Conservation (phyloP, 2,329 filamentous ascomycete genomes). For the Aspergillus awamori region DNA sequence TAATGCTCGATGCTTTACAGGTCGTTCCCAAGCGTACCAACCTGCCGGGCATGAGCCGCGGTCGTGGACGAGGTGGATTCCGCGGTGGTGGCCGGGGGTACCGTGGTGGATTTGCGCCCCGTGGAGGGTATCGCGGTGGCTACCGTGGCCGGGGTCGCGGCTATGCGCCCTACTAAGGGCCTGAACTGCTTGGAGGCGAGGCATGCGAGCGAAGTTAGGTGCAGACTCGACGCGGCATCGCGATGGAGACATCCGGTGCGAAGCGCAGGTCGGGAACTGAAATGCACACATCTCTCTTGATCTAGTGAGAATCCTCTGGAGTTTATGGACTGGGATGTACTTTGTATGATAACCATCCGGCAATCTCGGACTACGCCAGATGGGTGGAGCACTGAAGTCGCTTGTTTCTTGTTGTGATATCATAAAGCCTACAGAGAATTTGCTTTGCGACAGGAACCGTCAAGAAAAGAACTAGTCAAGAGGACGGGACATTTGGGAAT, state of each 20-base stretch:
- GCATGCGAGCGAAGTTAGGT: conserved; percentile 4
- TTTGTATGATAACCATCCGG: conserved; percentile 38
- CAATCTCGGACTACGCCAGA: conserved; percentile 24
- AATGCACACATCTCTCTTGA: conserved; percentile 16
- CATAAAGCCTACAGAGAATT: conserved; percentile 13
- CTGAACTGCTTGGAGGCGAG: neutral
- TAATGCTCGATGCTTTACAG: conserved; percentile 47
- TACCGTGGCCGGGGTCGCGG: conserved; percentile 52
- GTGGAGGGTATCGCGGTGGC: conserved; percentile 64
- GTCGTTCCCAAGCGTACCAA: conserved; percentile 94
- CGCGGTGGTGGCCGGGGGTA: conserved; percentile 57
- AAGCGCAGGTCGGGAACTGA: neutral
- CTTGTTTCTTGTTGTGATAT: conserved; percentile 26
- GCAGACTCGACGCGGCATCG: conserved; percentile 10
- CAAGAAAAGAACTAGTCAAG: neutral
- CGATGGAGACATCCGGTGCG: conserved; percentile 4
- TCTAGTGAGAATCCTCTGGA: conserved; percentile 29
- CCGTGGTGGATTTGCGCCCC: conserved; percentile 49
- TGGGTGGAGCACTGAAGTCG: conserved; percentile 21
- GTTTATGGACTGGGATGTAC: conserved; percentile 34
- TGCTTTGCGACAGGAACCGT: neutral
- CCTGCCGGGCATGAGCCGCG: conserved; percentile 88
- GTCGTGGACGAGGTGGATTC: conserved; percentile 58
- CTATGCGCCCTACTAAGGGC: conserved; percentile 49
- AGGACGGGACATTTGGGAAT: neutral